These are phyloP conservation scores for Chamaenerion angustifolium DNA, from an alignment of 345 rosid genomes.

Conservation along the genomic window DNA sequence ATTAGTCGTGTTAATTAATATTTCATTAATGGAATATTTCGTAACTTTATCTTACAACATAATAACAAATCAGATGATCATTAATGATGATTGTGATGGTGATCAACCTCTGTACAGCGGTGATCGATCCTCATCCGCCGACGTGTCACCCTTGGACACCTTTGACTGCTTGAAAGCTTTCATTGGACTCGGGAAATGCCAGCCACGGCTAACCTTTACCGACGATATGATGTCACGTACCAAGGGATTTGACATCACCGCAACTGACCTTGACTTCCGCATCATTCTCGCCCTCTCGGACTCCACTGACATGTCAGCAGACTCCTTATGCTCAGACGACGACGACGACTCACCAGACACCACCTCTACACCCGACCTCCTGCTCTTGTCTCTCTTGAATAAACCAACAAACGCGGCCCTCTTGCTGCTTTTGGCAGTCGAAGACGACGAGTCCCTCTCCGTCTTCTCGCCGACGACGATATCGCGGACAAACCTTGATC, in stretches of 20 bases:
- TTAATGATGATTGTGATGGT: too few relatives aligned
- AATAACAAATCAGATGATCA: too few relatives aligned
- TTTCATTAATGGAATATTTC: too few relatives aligned
- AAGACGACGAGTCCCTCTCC: slow-evolving; percentile 2
- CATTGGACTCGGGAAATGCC: slow-evolving; percentile 86
- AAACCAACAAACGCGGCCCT: slow-evolving; percentile 44
- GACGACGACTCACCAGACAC: slow-evolving; percentile 5
- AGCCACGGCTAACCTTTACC: slow-evolving; percentile 26
- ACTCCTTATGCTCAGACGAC: slow-evolving; percentile 10
- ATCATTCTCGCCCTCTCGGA: slow-evolving; percentile 26
- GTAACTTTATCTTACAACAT: too few relatives aligned
- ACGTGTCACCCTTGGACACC: slow-evolving; percentile 22
- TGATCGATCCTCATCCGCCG: slow-evolving; percentile 39
- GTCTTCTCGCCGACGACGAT: neutral
- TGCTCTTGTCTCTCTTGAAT: slow-evolving; percentile 24
- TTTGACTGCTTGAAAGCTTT: slow-evolving; percentile 63
- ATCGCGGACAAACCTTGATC: slow-evolving; percentile 16
- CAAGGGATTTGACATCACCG: slow-evolving; percentile 21
- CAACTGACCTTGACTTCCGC: slow-evolving; percentile 83
- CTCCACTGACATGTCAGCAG: slow-evolving; percentile 6
- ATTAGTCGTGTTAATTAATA: too few relatives aligned
- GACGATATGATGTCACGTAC: slow-evolving; percentile 16
- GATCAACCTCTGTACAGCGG: slow-evolving; percentile 70
- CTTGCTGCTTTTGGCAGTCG: slow-evolving; percentile 5
- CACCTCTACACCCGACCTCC: slow-evolving; percentile 8